A percentile compares a stretch with the other conserved stretches of the same genome.
Evolutionary conservation across 495 filamentous ascomycete species (phyloP).

Genomic region (Podospora bellae-mahoneyi): DNA sequence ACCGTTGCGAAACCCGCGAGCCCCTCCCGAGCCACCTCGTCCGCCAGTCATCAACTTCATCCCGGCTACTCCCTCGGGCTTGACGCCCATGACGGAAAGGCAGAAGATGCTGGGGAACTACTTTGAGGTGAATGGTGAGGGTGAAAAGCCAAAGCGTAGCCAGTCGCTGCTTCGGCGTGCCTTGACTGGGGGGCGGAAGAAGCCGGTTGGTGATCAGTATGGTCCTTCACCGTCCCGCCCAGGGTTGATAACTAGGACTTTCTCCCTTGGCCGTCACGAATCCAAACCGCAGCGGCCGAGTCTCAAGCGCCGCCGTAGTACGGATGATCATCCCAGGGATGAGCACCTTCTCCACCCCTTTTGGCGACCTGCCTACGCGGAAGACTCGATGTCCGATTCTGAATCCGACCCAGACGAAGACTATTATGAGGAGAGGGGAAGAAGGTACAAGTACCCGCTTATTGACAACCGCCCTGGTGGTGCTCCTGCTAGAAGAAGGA

Average conservation of each 20-base stretch:
- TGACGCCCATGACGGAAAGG: conserved; percentile 53
- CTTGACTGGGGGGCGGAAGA: conserved; percentile 52
- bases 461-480: conserved; percentile 42
- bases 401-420: conserved; percentile 38
- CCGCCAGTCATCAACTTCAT: conserved; percentile 68
- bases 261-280: conserved; percentile 38
- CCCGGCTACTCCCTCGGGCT: conserved; percentile 62
- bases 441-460: conserved; percentile 38
- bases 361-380: conserved; percentile 76
- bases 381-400: conserved; percentile 48
- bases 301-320: conserved; percentile 35
- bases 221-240: conserved; percentile 43
- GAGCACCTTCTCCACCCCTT: conserved; percentile 68
- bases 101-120: conserved; percentile 51
- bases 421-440: conserved; percentile 18
- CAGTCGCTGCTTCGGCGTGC: conserved; percentile 57
- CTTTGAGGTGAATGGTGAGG: conserved; percentile 35
- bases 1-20: conserved; percentile 71
- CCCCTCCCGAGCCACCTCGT: conserved; percentile 58
- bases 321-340: conserved; percentile 40
- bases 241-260: conserved; percentile 40
- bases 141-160: conserved; percentile 41
- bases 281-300: conserved; percentile 32
- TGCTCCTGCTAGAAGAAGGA: conserved; percentile 33
- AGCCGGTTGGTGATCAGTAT: conserved; percentile 38